These are phyloP conservation scores for Leishmania major DNA, from an alignment of 208 protist genomes.

Conservation along the genomic window DNA sequence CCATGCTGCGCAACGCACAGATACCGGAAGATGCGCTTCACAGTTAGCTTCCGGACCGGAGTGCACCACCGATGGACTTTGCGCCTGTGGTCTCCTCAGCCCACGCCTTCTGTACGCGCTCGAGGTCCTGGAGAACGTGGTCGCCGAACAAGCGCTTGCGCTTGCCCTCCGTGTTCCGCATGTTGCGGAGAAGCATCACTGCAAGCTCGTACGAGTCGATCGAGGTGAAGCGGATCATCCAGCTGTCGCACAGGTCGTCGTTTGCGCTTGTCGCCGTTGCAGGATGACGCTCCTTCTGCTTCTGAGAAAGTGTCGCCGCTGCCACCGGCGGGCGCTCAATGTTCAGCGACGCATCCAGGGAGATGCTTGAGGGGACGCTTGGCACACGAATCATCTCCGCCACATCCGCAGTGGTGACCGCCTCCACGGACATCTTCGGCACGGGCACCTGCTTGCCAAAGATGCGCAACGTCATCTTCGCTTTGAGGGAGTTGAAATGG, in stretches of 20 bases:
- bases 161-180: slow-evolving; percentile 18
- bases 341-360: slow-evolving; percentile 1
- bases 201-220: slow-evolving; percentile 28
- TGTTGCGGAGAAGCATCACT: slow-evolving; percentile 12
- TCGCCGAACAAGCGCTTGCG: slow-evolving; percentile 13
- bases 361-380: not conserved
- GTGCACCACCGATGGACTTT: not conserved
- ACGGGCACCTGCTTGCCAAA: slow-evolving; percentile 19
- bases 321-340: slow-evolving; percentile 4
- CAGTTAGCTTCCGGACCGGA: no score
- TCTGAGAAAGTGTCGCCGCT: not conserved
- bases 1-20: not conserved
- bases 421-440: slow-evolving; percentile 9
- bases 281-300: not conserved
- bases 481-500: slow-evolving; percentile 17
- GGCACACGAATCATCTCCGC: slow-evolving; percentile 3
- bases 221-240: slow-evolving; percentile 27
- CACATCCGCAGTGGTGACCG: slow-evolving; percentile 1
- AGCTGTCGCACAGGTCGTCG: slow-evolving; percentile 17
- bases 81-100: not conserved
- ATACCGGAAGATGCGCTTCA: not conserved
- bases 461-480: slow-evolving; percentile 24
- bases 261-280: not conserved
- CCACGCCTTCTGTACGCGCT: slow-evolving; percentile 15
- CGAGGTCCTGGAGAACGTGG: slow-evolving; percentile 12